A percentile compares a stretch with the other conserved stretches of the same genome.
Conservation (phyloP, 495 filamentous ascomycete species). For the Podospora fimiseda region DNA sequence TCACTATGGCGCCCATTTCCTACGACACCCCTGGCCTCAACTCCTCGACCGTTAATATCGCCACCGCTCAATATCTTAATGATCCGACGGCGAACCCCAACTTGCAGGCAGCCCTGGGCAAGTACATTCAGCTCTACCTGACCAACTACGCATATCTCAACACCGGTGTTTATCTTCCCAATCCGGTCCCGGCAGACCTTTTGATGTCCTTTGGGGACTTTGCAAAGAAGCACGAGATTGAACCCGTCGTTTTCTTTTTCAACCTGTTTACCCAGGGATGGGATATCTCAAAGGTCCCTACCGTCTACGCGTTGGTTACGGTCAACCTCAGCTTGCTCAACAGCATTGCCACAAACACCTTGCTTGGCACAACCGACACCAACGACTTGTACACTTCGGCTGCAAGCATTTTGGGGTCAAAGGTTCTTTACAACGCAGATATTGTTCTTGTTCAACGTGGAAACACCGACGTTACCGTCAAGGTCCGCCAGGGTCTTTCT, state of each 20-base stretch:
- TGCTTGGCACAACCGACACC: no score
- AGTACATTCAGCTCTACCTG: no score
- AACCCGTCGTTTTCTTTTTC: neutral
- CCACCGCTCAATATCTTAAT: neutral
- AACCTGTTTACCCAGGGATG: no score
- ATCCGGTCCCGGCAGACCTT: constrained; percentile 2
- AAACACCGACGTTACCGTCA: neutral
- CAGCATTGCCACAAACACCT: no score
- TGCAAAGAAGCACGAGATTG: neutral
- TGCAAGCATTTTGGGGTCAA: no score
- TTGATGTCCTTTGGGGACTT: constrained; percentile 4
- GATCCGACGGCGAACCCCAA: neutral
- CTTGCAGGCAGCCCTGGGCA: neutral
- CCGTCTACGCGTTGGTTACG: no score
- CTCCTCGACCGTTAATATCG: neutral
- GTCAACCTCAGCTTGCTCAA: no score
- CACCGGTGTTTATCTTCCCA: neutral
- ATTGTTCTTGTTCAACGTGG: neutral
- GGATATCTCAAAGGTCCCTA: no score
- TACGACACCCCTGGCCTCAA: neutral
- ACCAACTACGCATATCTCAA: neutral
- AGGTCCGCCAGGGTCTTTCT: neutral
- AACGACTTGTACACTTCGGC: no score
- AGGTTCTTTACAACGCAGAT: no score
- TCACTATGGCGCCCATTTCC: no score